Base-by-base conservation (phyloP, 2,329 filamentous ascomycete species). In the Phyllosticta capitalensis region DNA sequence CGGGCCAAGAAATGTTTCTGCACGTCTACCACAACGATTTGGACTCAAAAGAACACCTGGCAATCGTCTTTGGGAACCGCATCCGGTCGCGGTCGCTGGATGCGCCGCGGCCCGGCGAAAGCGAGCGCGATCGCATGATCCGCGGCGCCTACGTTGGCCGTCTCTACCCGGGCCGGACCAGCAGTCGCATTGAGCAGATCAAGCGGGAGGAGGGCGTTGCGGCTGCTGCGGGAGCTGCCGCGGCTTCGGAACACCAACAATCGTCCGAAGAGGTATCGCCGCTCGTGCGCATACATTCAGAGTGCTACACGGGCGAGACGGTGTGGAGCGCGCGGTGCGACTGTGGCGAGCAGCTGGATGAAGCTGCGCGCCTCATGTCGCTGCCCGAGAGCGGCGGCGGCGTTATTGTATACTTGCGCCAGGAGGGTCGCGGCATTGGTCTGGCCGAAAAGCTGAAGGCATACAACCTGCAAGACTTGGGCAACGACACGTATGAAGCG, bases 221-320 rank as follows among this genome's bases (percentile, higher is more conserved):
- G 51, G 22, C 56, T 17, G 56, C 28, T 33, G 51, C 7, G 19
- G 55, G 52, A 22, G 51, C 52, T 12, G 20, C 21, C 7, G 56
- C n/a, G 21, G 30, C 50, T 22, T 58, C 51, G 17, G 38, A n/a
- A 45, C 38, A 45, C 3, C 14, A 45, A n/a, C 38, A n/a, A n/a
- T 6, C 69, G 7, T 62, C 67, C 0, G 68, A 71, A 4, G 65
- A 69, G 2, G 70, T 73, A 12, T 74, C 87, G 1, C 90, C 94
- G 0, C 78, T 99, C 48, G 92, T 99, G 53, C 83, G 94, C 60
- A 99, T 99, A 69, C 94, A 99, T 73, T 95, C 90, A 2, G 94
- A 99, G 74, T 99, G 94, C 76, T 99, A 99, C 74, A 99, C 94
- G 0, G 94, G 94, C 61, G 94, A 99, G 78, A 99, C 94, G 0